phyloP scores from a whole-genome alignment of 2,329 filamentous ascomycete species.

The Ploettnerulaceae sp. region DNA sequence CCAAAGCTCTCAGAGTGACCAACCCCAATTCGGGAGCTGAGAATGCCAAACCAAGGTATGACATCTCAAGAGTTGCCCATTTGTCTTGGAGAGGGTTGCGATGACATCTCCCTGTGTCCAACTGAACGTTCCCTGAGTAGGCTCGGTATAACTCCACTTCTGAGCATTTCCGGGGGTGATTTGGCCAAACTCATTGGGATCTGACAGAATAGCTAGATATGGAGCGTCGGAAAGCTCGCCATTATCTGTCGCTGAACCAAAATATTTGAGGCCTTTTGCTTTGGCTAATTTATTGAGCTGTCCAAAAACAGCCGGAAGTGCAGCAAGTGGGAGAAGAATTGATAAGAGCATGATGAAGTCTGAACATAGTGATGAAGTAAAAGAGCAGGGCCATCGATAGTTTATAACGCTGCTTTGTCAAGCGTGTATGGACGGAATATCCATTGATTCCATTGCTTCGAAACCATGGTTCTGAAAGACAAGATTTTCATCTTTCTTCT shows the following conservation, averaged over 20 bases:
- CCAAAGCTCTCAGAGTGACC: background rate
- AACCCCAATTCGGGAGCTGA: slow-evolving; percentile 48
- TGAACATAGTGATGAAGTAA: background rate
- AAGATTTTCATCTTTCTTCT: background rate
- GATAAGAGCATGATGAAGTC: slow-evolving; percentile 7
- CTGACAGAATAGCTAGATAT: slow-evolving; percentile 52
- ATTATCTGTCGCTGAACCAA: slow-evolving; percentile 56
- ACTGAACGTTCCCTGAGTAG: slow-evolving; percentile 49
- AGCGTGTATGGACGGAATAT: background rate
- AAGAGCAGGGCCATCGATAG: background rate
- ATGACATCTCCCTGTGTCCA: slow-evolving; percentile 54
- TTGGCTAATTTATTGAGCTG: slow-evolving; percentile 41
- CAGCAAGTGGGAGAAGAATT: slow-evolving; percentile 3
- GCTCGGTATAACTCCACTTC: slow-evolving; percentile 61
- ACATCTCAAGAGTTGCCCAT: slow-evolving; percentile 53
- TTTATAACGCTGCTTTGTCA: background rate
- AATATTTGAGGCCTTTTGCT: slow-evolving; percentile 50
- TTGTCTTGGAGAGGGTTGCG: slow-evolving; percentile 42
- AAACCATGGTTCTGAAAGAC: background rate
- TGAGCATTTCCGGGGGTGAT: slow-evolving; percentile 60
- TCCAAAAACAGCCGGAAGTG: slow-evolving; percentile 7
- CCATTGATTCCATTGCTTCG: background rate
- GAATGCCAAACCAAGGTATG: slow-evolving; percentile 42
- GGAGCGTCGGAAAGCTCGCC: slow-evolving; percentile 41
- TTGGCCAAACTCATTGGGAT: slow-evolving; percentile 58